Base-by-base conservation (phyloP, 441 rosid genomes). In the Metrosideros polymorpha region DNA sequence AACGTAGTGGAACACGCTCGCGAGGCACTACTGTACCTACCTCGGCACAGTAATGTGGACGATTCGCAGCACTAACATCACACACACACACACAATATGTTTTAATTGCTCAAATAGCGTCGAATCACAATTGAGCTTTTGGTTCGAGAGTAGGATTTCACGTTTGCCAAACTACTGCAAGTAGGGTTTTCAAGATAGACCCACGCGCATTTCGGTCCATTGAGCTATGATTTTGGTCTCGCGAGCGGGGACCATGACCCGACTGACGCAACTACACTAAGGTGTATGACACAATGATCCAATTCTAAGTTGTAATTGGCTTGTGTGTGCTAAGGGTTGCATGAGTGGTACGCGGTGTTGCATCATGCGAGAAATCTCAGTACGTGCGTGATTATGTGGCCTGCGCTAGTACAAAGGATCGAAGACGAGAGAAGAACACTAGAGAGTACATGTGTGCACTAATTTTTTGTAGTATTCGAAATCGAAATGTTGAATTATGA, bases 1-100 rank as follows among this genome's bases (percentile, higher is more conserved):
- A 82, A 82, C 53, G 19, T 89, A 91, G 92, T 93, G 94, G 94
- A 90, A 86, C 94, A 94, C 92, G 90, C 86, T 91, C 84, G 93
- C 89, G 89, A 54, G 86, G 85, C 91, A 85, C 90, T 75, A 82
- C 24, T 32, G 82, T 82, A 49, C 82, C 88, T 83, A 61, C 29
- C 12, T 76, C 54, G 3, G 83, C 25, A n/a, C 10, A 39, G 52
- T 66, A 50, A 84, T 15, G 56, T 79, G 89, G 89, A 50, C 75
- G 55, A 57, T 39, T 86, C 89, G 71, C 84, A 35, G 39, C 84
- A 83, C 63, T 39, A 47, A 43, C 47, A 71, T 22, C 79, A 3
- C 14, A 2, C 12, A 2, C 71, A 4, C 39, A 35, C 39, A 43
- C 49, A 22, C 17, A 4, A 32, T 10, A 22, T 39, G 3, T 71